These are phyloP conservation scores for Penicillium riverlandense DNA, from an alignment of 495 filamentous ascomycete genomes.

Conservation along the genomic window DNA sequence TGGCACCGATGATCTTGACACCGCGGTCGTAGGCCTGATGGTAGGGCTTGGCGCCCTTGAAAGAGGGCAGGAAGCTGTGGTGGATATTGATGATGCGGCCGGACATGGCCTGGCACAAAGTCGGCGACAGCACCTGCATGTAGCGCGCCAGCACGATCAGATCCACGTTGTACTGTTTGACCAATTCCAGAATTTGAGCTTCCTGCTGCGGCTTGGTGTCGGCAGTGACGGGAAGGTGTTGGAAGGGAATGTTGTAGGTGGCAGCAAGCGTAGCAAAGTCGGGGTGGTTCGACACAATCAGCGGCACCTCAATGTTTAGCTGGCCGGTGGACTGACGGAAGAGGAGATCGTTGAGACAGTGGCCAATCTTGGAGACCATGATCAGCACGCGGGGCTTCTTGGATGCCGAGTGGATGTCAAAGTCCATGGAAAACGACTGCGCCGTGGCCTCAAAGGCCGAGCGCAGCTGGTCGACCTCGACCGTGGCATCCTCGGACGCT, in stretches of 20 bases:
- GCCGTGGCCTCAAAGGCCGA: constrained; percentile 48
- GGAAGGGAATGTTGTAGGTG: constrained; percentile 64
- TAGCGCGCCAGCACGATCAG: constrained; percentile 72
- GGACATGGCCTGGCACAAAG: constrained; percentile 63
- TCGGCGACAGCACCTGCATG: constrained; percentile 73
- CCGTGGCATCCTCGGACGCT: constrained; percentile 22
- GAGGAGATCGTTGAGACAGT: constrained; percentile 74
- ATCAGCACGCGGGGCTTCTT: constrained; percentile 64
- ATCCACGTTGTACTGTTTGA: constrained; percentile 56
- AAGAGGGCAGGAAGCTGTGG: constrained; percentile 69
- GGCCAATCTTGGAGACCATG: constrained; percentile 77
- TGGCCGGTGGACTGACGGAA: constrained; percentile 55
- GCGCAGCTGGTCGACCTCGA: constrained; percentile 36
- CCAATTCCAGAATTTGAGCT: constrained; percentile 54
- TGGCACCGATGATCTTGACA: constrained; percentile 75
- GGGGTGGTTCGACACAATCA: constrained; percentile 66
- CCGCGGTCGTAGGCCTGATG: constrained; percentile 72
- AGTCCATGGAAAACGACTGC: constrained; percentile 50
- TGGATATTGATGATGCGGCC: constrained; percentile 79
- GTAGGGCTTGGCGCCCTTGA: constrained; percentile 77
- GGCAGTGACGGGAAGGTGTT: constrained; percentile 62
- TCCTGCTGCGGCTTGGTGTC: constrained; percentile 66
- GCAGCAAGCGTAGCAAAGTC: constrained; percentile 60
- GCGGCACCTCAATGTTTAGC: constrained; percentile 59
- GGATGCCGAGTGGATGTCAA: constrained; percentile 51